Evolutionary conservation across 345 rosid genomes (phyloP).

Genomic region (Dovyalis caffra): DNA sequence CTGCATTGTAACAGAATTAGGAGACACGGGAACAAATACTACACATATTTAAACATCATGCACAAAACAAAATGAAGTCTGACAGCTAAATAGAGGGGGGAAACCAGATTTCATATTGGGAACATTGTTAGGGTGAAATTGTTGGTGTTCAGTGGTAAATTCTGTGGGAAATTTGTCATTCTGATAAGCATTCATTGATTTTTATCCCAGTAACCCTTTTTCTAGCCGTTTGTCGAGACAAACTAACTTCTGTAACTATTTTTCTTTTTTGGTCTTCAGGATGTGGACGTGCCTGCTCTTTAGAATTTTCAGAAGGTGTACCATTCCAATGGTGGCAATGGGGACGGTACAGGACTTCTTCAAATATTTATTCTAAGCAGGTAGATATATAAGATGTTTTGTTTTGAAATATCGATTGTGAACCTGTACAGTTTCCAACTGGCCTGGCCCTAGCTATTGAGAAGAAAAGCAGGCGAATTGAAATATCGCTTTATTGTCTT

Average conservation of each 20-base stretch:
- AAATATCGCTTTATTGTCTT: slow-evolving; percentile 92
- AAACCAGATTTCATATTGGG: background rate
- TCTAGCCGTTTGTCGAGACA: no score
- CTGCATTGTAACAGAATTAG: background rate
- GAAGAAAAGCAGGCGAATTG: slow-evolving; percentile 90
- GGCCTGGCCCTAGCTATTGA: slow-evolving; percentile 83
- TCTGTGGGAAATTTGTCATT: background rate
- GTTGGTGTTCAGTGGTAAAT: background rate
- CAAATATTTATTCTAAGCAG: background rate
- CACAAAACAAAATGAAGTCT: background rate
- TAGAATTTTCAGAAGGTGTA: slow-evolving; percentile 66
- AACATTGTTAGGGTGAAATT: background rate
- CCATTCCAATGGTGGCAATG: slow-evolving; percentile 72
- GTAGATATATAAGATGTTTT: background rate
- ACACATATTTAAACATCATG: background rate
- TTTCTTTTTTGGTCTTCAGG: slow-evolving; percentile 40
- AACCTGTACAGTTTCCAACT: slow-evolving; percentile 66
- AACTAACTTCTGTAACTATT: no score
- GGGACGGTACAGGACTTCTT: slow-evolving; percentile 55
- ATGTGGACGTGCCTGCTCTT: slow-evolving; percentile 85
- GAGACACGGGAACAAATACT: background rate
- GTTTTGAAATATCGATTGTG: background rate
- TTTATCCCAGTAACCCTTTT: background rate
- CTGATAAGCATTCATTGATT: background rate
- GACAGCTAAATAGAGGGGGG: background rate